Conservation (phyloP, 352 stramenopile species). For the Phytophthora citricola region DNA sequence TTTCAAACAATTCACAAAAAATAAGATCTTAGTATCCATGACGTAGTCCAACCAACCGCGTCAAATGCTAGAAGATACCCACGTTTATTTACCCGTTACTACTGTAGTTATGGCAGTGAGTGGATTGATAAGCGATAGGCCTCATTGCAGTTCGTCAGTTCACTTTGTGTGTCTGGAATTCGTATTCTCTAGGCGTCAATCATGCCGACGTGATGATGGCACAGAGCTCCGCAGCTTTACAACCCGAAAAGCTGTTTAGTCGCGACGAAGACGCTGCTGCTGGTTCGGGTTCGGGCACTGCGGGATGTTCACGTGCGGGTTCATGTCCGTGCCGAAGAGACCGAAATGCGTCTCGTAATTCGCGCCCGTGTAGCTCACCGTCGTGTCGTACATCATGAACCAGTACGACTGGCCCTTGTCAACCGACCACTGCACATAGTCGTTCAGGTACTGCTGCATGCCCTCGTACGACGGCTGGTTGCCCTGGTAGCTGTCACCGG, state of each 20-base stretch:
- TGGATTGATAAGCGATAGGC: not conserved
- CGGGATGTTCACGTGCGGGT: slow-evolving; percentile 47
- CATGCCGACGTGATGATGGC: not conserved
- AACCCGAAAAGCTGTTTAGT: slow-evolving; percentile 2
- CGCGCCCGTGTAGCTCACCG: slow-evolving; percentile 42
- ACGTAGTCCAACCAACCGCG: too few relatives aligned
- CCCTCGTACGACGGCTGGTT: slow-evolving; percentile 43
- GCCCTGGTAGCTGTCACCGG: slow-evolving; percentile 30
- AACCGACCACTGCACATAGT: slow-evolving; percentile 38
- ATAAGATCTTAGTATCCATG: too few relatives aligned
- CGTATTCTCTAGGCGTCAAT: not conserved
- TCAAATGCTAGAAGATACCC: not conserved
- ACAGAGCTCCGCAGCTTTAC: not conserved
- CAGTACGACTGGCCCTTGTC: slow-evolving; percentile 44
- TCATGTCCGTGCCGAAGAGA: slow-evolving; percentile 48
- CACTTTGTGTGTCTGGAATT: slow-evolving; percentile 9
- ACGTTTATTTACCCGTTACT: slow-evolving; percentile 9
- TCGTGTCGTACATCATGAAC: slow-evolving; percentile 75
- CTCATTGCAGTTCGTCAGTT: slow-evolving; percentile 1
- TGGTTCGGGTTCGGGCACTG: slow-evolving; percentile 21
- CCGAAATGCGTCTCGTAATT: slow-evolving; percentile 69
- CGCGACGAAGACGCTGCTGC: slow-evolving; percentile 19
- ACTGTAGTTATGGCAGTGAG: not conserved
- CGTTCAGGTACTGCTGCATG: slow-evolving; percentile 50
- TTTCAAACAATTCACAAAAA: too few relatives aligned